A percentile compares a stretch with the other conserved stretches of the same genome.
Conservation (phyloP, 176 grass and related monocot genomes). For the Musa acuminata region DNA sequence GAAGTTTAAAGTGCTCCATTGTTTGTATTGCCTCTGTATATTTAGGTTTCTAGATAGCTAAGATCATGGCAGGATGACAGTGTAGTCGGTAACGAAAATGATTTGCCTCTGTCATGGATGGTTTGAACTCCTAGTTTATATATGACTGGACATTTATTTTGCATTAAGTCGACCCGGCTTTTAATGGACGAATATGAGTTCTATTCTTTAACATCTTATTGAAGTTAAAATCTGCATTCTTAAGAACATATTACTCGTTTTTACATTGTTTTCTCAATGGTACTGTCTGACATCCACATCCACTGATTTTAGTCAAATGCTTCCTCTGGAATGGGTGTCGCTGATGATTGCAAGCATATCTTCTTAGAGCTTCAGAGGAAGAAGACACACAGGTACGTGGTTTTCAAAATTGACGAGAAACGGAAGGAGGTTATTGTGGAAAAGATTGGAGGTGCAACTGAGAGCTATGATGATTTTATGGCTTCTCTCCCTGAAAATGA, state of each 20-base stretch:
- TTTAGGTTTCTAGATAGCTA: too few species aligned
- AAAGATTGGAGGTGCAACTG: conserved; percentile 70
- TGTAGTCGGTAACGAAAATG: too few species aligned
- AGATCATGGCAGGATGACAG: too few species aligned
- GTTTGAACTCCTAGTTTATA: neutral
- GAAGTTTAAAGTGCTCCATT: too few species aligned
- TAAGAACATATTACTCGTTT: neutral
- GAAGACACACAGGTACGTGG: conserved; percentile 68
- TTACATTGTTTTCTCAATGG: neutral
- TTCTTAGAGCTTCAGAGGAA: conserved; percentile 71
- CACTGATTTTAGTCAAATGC: conserved; percentile 55
- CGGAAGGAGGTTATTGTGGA: conserved; percentile 75
- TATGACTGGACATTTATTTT: neutral
- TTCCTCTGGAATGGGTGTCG: conserved; percentile 67
- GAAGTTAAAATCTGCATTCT: neutral
- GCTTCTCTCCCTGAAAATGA: conserved; percentile 88
- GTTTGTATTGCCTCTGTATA: too few species aligned
- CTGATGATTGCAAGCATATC: conserved; percentile 46
- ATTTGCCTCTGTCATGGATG: too few species aligned
- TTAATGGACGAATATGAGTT: neutral
- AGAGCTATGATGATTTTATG: conserved; percentile 93
- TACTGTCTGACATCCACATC: neutral
- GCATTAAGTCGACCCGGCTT: neutral
- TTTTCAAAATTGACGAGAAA: conserved; percentile 91
- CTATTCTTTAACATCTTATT: neutral